Conservation (phyloP, 495 filamentous ascomycete genomes). For the Talaromyces thailandensis region DNA sequence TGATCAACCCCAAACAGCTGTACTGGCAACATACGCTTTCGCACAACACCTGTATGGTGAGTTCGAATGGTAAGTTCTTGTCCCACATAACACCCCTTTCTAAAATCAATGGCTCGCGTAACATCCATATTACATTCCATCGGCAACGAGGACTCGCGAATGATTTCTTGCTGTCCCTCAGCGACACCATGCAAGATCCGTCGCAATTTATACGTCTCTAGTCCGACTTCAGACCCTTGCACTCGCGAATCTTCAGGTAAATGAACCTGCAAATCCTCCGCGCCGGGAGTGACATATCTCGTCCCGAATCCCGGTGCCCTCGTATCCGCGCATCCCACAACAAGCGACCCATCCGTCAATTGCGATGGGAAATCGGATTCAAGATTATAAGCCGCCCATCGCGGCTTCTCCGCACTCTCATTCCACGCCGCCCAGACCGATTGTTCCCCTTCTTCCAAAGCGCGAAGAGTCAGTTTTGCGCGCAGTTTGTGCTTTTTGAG, state of each 20-base stretch:
- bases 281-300: constrained; percentile 41
- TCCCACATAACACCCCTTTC: constrained; percentile 93
- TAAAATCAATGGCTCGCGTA: constrained; percentile 76
- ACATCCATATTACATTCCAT: constrained; percentile 80
- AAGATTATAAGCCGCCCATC: constrained; percentile 38
- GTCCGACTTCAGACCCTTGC: constrained; percentile 22
- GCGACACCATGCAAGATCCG: constrained; percentile 71
- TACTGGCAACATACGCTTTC: constrained; percentile 83
- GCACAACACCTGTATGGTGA: constrained; percentile 83
- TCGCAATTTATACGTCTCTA: constrained; percentile 52
- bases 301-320: constrained; percentile 63
- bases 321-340: constrained; percentile 45
- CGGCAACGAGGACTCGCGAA: constrained; percentile 58
- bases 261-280: constrained; percentile 28
- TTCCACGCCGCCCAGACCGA: constrained; percentile 63
- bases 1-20: constrained; percentile 50
- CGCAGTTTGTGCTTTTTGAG: constrained; percentile 77
- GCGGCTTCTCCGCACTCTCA: constrained; percentile 20
- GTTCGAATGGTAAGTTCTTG: constrained; percentile 95
- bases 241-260: constrained; percentile 27
- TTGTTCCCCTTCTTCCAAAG: constrained; percentile 53
- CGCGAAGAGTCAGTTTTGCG: constrained; percentile 59
- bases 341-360: constrained; percentile 14
- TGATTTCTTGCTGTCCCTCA: constrained; percentile 75
- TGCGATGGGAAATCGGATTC: constrained; percentile 21